Evolutionary conservation across 2,329 filamentous ascomycete genomes (phyloP).

Genomic region (Cladosporium phlei): DNA sequence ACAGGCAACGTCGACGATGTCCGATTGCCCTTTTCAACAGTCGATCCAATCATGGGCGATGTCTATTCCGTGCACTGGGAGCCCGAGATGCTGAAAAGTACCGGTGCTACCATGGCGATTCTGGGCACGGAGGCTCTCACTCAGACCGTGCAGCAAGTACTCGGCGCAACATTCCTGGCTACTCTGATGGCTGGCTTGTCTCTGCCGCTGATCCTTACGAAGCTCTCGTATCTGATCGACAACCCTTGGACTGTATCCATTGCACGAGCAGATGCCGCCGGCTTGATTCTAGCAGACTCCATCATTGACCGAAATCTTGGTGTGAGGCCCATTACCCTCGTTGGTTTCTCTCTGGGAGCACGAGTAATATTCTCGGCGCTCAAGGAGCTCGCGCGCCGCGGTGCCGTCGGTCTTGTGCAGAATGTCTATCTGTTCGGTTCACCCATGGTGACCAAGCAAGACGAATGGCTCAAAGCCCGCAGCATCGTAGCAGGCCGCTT

Average conservation of each 20-base stretch:
- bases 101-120: constrained; percentile 98
- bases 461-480: constrained; percentile 77
- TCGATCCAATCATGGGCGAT: constrained; percentile 96
- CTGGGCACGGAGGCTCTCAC: constrained; percentile 95
- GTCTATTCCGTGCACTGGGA: constrained; percentile 97
- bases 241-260: constrained; percentile 98
- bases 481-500: constrained; percentile 89
- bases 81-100: constrained; percentile 94
- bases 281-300: constrained; percentile 89
- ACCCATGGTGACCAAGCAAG: constrained; percentile 83
- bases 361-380: constrained; percentile 90
- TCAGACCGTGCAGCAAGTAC: constrained; percentile 89
- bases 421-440: constrained; percentile 95
- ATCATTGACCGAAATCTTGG: constrained; percentile 87
- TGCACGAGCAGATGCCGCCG: constrained; percentile 80
- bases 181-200: constrained; percentile 89
- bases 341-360: constrained; percentile 89
- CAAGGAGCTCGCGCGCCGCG: constrained; percentile 76
- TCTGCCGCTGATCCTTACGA: constrained; percentile 86
- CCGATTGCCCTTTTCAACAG: constrained; percentile 87
- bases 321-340: constrained; percentile 82
- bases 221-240: constrained; percentile 92
- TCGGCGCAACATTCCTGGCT: constrained; percentile 83
- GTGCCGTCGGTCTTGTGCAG: constrained; percentile 81
- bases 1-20: constrained; percentile 97